phyloP scores from a whole-genome alignment of 2,329 filamentous ascomycete genomes.

The Fusarium zealandicum region DNA sequence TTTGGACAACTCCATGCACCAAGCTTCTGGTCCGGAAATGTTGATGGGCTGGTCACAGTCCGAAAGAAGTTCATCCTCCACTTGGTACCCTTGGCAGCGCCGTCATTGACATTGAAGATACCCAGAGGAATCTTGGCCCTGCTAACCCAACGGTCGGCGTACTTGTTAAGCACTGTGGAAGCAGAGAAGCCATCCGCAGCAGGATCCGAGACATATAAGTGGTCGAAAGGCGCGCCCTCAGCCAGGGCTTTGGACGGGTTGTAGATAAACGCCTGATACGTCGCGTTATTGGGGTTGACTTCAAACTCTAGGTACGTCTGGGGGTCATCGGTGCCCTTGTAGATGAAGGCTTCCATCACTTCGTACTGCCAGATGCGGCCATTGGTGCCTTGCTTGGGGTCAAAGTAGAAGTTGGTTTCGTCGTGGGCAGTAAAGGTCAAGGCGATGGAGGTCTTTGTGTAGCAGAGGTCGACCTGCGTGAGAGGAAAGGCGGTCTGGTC shows the following conservation, averaged over 20 bases:
- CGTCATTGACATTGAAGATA: slow-evolving; percentile 57
- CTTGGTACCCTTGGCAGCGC: slow-evolving; percentile 51
- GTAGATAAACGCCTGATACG: slow-evolving; percentile 59
- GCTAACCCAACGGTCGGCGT: slow-evolving; percentile 51
- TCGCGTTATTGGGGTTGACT: slow-evolving; percentile 59
- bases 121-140: slow-evolving; percentile 53
- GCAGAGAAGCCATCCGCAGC: slow-evolving; percentile 52
- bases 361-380: slow-evolving; percentile 58
- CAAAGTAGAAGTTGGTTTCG: slow-evolving; percentile 57
- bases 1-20: slow-evolving; percentile 57
- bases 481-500: slow-evolving; percentile 50
- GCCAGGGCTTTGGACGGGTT: slow-evolving; percentile 57
- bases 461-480: slow-evolving; percentile 57
- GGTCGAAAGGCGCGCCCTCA: slow-evolving; percentile 52
- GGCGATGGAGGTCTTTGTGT: slow-evolving; percentile 49
- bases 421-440: slow-evolving; percentile 55
- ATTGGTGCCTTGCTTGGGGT: slow-evolving; percentile 52
- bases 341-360: slow-evolving; percentile 60
- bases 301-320: slow-evolving; percentile 60
- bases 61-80: slow-evolving; percentile 64
- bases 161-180: slow-evolving; percentile 49
- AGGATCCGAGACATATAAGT: slow-evolving; percentile 51
- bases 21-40: slow-evolving; percentile 53
- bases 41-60: slow-evolving; percentile 52
- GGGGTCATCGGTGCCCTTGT: slow-evolving; percentile 54